Evolutionary conservation across 345 rosid species (phyloP).

Genomic region (Linum tenue): DNA sequence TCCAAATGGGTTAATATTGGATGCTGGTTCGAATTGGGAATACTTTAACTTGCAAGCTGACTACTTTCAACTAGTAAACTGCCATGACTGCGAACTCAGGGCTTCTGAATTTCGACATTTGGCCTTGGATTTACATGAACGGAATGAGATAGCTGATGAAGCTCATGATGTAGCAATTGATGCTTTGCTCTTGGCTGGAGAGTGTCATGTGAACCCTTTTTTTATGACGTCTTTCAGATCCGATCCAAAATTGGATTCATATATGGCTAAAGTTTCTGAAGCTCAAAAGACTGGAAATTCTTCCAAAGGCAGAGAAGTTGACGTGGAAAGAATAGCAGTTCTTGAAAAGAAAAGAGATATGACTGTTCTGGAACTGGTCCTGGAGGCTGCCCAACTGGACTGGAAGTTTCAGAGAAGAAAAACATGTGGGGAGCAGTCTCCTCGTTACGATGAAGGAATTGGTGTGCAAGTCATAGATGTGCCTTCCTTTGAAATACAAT

Average conservation of each 20-base stretch:
- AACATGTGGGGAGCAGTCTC: conserved; percentile 27
- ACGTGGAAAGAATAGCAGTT: conserved; percentile 38
- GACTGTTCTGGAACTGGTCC: conserved; percentile 54
- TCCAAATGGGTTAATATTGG: conserved; percentile 38
- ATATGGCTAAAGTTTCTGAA: conserved; percentile 22
- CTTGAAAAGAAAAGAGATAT: conserved; percentile 66
- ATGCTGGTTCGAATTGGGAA: conserved; percentile 46
- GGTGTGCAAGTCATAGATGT: conserved; percentile 40
- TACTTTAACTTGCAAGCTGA: conserved; percentile 60
- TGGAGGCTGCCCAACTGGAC: conserved; percentile 69
- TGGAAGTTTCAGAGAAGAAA: conserved; percentile 31
- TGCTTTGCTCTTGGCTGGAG: conserved; percentile 81
- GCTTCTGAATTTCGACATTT: conserved; percentile 68
- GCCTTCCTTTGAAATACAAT: conserved; percentile 41
- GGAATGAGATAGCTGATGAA: conserved; percentile 43
- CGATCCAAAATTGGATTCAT: conserved; percentile 21
- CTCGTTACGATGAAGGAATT: conserved; percentile 24
- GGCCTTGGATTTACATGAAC: conserved; percentile 58
- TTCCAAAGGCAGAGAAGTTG: conserved; percentile 22
- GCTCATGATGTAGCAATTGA: conserved; percentile 76
- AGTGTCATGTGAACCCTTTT: conserved; percentile 77
- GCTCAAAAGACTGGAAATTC: conserved; percentile 21
- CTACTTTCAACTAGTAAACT: conserved; percentile 48
- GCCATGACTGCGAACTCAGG: conserved; percentile 60
- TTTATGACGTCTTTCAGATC: conserved; percentile 45